phyloP scores from a whole-genome alignment of 176 grass and related monocot species.

The Rhynchospora pubera region DNA sequence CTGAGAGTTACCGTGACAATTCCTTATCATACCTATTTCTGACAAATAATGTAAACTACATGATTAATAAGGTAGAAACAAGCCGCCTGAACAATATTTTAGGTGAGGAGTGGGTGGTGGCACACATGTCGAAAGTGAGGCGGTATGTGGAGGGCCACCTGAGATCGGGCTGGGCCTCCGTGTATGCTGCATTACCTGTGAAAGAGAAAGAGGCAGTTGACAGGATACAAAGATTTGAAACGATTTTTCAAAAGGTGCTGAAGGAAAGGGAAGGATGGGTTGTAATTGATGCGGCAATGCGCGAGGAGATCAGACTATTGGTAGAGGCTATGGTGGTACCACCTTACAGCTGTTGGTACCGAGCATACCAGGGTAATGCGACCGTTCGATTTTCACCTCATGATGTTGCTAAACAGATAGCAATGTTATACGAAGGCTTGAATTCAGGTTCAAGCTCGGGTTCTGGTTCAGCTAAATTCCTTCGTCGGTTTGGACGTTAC shows the following conservation, averaged over 20 bases:
- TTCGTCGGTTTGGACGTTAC: neutral
- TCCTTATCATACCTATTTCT: conserved; percentile 59
- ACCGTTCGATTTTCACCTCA: conserved; percentile 23
- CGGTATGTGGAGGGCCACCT: conserved; percentile 36
- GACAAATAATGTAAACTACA: conserved; percentile 64
- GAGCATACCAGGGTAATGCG: neutral
- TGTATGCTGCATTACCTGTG: neutral
- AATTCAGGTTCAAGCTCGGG: neutral
- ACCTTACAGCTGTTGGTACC: conserved; percentile 47
- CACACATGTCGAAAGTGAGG: conserved; percentile 32
- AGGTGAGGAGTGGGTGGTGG: conserved; percentile 40
- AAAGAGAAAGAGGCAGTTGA: conserved; percentile 30
- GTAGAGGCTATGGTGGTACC: conserved; percentile 38
- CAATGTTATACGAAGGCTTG: neutral
- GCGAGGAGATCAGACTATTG: conserved; percentile 18
- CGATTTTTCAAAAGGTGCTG: neutral
- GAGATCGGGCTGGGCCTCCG: conserved; percentile 33
- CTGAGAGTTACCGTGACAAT: conserved; percentile 34
- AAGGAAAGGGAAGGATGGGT: conserved; percentile 36
- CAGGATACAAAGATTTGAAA: neutral
- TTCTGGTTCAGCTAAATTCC: neutral
- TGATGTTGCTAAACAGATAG: conserved; percentile 6
- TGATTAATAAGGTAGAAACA: conserved; percentile 45
- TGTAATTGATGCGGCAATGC: conserved; percentile 39
- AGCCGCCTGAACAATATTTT: conserved; percentile 20